Conservation (phyloP, 345 rosid species). For the Aquilaria sinensis region DNA sequence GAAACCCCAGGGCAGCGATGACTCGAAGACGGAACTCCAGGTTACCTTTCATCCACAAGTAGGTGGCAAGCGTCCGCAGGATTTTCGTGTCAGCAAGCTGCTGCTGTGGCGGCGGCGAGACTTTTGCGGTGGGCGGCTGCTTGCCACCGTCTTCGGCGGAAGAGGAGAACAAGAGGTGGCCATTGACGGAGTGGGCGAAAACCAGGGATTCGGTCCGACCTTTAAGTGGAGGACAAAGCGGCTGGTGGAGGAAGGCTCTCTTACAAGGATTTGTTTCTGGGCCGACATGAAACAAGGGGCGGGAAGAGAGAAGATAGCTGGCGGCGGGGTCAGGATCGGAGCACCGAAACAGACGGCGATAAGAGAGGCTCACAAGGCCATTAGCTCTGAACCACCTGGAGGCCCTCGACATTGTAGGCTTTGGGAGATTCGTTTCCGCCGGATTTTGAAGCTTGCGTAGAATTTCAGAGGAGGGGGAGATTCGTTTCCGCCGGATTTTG, state of each 20-base stretch:
- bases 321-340: too few relatives aligned
- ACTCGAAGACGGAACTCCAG: slow-evolving; percentile 81
- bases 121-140: slow-evolving; percentile 17
- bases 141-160: slow-evolving; percentile 27
- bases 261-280: too few relatives aligned
- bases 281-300: too few relatives aligned
- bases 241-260: slow-evolving; percentile 15
- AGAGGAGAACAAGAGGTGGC: slow-evolving; percentile 40
- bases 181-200: slow-evolving; percentile 9
- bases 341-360: too few relatives aligned
- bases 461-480: too few relatives aligned
- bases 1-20: slow-evolving; percentile 69
- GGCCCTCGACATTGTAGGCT: slow-evolving; percentile 16
- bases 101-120: neutral
- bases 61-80: slow-evolving; percentile 66
- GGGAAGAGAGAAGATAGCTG: too few relatives aligned
- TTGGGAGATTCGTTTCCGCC: too few relatives aligned
- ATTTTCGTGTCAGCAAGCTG: slow-evolving; percentile 63
- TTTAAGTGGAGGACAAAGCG: neutral
- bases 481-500: too few relatives aligned
- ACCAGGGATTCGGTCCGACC: too few relatives aligned
- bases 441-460: too few relatives aligned
- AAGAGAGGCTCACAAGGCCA: slow-evolving; percentile 6
- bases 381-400: slow-evolving; percentile 18
- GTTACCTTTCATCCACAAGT: slow-evolving; percentile 87